Evolutionary conservation across 2,329 filamentous ascomycete species (phyloP).

Genomic region (Sporothrix luriei): DNA sequence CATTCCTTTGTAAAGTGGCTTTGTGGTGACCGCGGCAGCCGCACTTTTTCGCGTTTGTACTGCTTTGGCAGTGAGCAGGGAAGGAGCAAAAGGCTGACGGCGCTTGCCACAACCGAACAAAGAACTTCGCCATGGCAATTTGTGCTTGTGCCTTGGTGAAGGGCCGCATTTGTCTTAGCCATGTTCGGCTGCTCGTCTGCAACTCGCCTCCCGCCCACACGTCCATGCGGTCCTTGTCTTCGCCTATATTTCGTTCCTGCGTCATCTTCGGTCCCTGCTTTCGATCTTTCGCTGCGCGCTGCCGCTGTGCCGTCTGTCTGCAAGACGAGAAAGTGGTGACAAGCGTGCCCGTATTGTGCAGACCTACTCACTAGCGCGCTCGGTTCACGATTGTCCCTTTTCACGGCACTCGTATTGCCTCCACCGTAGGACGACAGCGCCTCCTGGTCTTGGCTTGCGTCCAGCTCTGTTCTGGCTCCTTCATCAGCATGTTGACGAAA

Average conservation of each 20-base stretch:
- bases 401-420: slow-evolving; percentile 24
- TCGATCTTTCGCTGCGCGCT: background rate
- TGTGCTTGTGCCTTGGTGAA: too few relatives aligned
- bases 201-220: slow-evolving; percentile 12
- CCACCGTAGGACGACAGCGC: slow-evolving; percentile 24
- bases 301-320: slow-evolving; percentile 10
- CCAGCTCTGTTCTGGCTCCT: background rate
- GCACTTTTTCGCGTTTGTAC: too few relatives aligned
- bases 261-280: background rate
- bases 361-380: background rate
- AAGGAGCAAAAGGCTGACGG: background rate
- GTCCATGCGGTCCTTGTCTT: background rate
- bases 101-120: background rate
- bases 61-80: too few relatives aligned
- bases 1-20: slow-evolving; percentile 15
- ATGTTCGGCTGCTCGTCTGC: background rate
- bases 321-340: slow-evolving; percentile 9
- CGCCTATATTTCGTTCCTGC: slow-evolving; percentile 1
- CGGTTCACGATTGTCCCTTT: background rate
- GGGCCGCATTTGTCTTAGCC: slow-evolving; percentile 6
- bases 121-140: too few relatives aligned
- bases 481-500: background rate
- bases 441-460: background rate
- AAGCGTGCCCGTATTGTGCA: slow-evolving; percentile 15
- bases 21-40: background rate